Evolutionary conservation across 495 filamentous ascomycete genomes (phyloP), one percentile per base, ranked within the genome.

Genomic region (Neurospora tetrasperma): DNA sequence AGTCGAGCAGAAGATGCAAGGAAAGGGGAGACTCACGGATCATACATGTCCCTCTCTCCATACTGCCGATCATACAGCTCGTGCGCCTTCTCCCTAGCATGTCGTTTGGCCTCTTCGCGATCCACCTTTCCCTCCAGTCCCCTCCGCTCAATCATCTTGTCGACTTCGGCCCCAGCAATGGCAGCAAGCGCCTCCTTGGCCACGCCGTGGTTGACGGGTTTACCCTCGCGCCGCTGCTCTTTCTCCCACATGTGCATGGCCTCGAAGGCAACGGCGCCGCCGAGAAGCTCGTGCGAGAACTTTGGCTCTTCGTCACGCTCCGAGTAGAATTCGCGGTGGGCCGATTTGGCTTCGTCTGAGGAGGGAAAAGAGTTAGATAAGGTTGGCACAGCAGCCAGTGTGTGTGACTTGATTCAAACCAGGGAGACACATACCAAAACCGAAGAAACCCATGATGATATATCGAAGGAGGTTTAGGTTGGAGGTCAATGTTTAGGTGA

Each of bases 241-340:
- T 94, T 89, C 82, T 94, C 92, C 80, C 89, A 94, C 18, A 89
- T 82, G 86, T 93, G 93, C 87, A 96, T 90, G 73, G 87, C 92
- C 75, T 88, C 92, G 78, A 94, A 94, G 73, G 91, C 89, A 69
- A 91, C 92, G 68, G 88, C 93, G 69, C 91, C 91, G 77, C 90
- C 91, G 71, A 94, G 78, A 44, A 92, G 78, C 82, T 94, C 92
- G 81, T 94, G 92, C 75, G 87, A 87, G 78, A 93, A 82, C 78
- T 88, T 86, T 78, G 86, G 84, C 81, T 93, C 78, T n/a, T 62
- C n/a, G 23, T 71, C 69, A 41, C 20, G 6, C 41, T 78, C 75
- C 68, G 82, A 76, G 82, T 93, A 90, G 78, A 92, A 83, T 77
- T 90, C 73, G 73, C 88, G 79, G 83, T 92, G 90, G 73, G 88